Evolutionary conservation across 2,329 filamentous ascomycete species (phyloP).

Genomic region (Graphilbum sp.): DNA sequence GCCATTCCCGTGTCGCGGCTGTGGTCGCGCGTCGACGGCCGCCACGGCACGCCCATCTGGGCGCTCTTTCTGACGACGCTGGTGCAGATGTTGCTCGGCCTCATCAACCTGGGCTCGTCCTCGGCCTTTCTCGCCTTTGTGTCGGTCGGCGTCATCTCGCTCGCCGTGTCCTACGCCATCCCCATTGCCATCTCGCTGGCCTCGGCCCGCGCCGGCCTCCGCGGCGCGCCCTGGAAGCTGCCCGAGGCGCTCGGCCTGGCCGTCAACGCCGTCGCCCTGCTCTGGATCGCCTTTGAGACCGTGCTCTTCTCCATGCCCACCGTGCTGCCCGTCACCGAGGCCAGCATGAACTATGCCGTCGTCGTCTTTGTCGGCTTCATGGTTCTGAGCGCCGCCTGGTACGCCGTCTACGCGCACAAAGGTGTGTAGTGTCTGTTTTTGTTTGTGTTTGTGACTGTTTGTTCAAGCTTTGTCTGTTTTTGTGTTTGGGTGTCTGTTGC

Average conservation of each 20-base stretch:
- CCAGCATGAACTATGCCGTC: slow-evolving; percentile 56
- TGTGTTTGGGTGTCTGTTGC: too few species aligned
- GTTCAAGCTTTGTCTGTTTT: too few species aligned
- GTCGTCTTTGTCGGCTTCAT: slow-evolving; percentile 57
- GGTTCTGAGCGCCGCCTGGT: slow-evolving; percentile 46
- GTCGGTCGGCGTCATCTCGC: slow-evolving; percentile 22
- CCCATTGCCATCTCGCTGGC: slow-evolving; percentile 20
- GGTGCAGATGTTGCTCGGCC: slow-evolving; percentile 22
- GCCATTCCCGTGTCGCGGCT: slow-evolving; percentile 20
- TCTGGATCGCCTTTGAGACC: slow-evolving; percentile 51
- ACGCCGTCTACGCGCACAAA: slow-evolving; percentile 30
- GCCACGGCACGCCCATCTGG: slow-evolving; percentile 18
- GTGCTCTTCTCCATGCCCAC: slow-evolving; percentile 63
- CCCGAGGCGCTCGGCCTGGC: background rate
- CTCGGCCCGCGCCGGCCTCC: slow-evolving; percentile 22
- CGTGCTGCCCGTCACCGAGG: slow-evolving; percentile 38
- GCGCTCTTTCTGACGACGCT: slow-evolving; percentile 14
- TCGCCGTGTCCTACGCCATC: slow-evolving; percentile 27
- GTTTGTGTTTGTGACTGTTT: too few species aligned
- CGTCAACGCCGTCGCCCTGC: slow-evolving; percentile 12
- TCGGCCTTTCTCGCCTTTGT: slow-evolving; percentile 26
- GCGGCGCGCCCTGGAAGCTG: slow-evolving; percentile 16
- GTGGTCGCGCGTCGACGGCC: slow-evolving; percentile 20
- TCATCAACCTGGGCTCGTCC: slow-evolving; percentile 24
- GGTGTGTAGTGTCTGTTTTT: too few species aligned